Base-by-base conservation (phyloP, 2,329 filamentous ascomycete genomes). In the Teratosphaeria zuluensis region DNA sequence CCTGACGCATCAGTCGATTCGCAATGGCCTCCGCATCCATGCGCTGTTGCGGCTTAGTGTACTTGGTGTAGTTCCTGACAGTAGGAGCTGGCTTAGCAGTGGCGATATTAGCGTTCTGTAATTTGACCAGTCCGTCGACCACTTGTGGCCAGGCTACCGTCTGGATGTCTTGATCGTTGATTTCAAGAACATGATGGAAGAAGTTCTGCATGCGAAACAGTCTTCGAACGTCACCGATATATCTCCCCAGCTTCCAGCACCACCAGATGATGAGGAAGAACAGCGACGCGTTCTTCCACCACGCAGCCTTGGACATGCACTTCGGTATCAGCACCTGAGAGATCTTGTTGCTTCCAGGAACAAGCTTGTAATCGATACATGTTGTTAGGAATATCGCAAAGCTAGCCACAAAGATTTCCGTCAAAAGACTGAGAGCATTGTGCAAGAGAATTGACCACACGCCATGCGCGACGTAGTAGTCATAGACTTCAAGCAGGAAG, bases 11-110 rank as follows among this genome's bases (percentile, higher is more conserved):
- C 53, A 99, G 76, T 33, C 94, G 85, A 70, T 97, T 99, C 6
- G 94, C 94, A 71, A 99, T 97, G 69, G 96, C 94, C 68, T 96
- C 90, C 11, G 94, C 94, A 73, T 96, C 94, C 66, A 99, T 86
- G 62, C 92, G 83, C 74, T 97, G 90, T 72, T 96, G 69, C 12
- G 69, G 64, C 53, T 66, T 60, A 19, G 62, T 62, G 60, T 70
- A 70, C 53, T 89, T 88, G 62, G 92, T 80, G 60, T 82, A 84
- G 63, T 80, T 82, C 60, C 82, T 80, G 63, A 82, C 81, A 61
- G 78, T 76, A 11, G 82, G 76, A n/a, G 81, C 81, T 16, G 85
- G 75, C 19, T 81, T 81, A 1, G 83, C 84, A n/a, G 92, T 96
- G 61, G 87, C 85, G n/a, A 92, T 85, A 66, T 96, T 96, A 32